Conservation (phyloP, 495 filamentous ascomycete species). For the Lophiotrema nucula region DNA sequence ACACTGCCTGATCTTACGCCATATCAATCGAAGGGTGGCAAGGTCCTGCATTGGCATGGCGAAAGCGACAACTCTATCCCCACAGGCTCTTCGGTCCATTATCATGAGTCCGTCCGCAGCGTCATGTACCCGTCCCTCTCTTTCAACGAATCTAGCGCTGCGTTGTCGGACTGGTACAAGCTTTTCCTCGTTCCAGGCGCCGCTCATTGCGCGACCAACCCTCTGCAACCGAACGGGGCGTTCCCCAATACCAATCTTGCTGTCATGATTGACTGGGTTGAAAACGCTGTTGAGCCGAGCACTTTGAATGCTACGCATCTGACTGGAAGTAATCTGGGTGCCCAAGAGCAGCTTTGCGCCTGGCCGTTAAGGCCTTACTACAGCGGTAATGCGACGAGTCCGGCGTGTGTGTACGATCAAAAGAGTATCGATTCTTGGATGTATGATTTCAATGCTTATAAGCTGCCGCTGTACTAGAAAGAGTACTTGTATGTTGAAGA, state of each 20-base stretch:
- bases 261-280: conserved; percentile 53
- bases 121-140: conserved; percentile 49
- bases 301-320: conserved; percentile 45
- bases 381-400: conserved; percentile 36
- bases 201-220: conserved; percentile 48
- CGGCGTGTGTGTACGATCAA: conserved; percentile 50
- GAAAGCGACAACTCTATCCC: conserved; percentile 52
- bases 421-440: not conserved
- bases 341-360: conserved; percentile 48
- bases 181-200: conserved; percentile 55
- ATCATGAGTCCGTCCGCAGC: conserved; percentile 50
- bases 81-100: conserved; percentile 49
- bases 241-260: conserved; percentile 49
- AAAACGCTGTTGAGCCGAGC: conserved; percentile 45
- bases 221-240: conserved; percentile 44
- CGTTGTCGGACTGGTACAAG: conserved; percentile 52
- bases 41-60: conserved; percentile 54
- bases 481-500: too few relatives aligned
- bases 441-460: conserved; percentile 1
- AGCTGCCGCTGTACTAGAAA: conserved; percentile 3
- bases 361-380: conserved; percentile 52
- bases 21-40: conserved; percentile 49
- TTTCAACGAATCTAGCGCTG: conserved; percentile 41
- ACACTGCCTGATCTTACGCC: conserved; percentile 49
- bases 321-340: conserved; percentile 39